These are phyloP conservation scores for Taphrina populina DNA, from an alignment of 1,139 yeast genomes.

Conservation along the genomic window DNA sequence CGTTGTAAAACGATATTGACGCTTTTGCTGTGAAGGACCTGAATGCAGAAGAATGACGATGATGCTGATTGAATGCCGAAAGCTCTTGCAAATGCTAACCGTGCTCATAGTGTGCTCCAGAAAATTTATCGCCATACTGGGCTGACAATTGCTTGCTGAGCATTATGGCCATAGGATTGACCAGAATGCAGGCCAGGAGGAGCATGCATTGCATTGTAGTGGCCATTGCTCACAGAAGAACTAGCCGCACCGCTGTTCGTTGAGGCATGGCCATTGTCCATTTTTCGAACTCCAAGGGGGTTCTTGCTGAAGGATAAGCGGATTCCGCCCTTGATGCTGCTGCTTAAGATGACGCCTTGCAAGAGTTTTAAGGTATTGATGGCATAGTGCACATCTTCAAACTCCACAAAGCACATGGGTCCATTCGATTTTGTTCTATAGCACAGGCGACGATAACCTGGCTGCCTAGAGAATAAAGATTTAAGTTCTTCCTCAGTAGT, in stretches of 20 bases:
- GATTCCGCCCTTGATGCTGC: conserved; percentile 81
- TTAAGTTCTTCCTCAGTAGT: conserved; percentile 92
- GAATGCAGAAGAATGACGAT: neutral
- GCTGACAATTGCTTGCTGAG: conserved; percentile 19
- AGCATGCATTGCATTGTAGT: conserved; percentile 26
- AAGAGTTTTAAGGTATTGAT: conserved; percentile 89
- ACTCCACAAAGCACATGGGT: conserved; percentile 99
- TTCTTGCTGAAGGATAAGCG: conserved; percentile 90
- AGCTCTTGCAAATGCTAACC: neutral
- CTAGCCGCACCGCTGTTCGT: conserved; percentile 8
- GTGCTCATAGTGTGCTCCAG: neutral
- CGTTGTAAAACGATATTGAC: neutral
- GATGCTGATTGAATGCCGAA: neutral
- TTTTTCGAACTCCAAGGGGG: conserved; percentile 82
- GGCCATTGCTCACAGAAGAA: conserved; percentile 4
- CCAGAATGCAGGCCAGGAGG: conserved; percentile 29
- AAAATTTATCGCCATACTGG: conserved; percentile 24
- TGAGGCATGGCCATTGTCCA: conserved; percentile 15
- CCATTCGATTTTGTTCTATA: conserved; percentile 71
- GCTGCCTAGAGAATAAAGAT: conserved; percentile 79
- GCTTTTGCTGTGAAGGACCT: neutral
- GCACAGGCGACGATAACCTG: conserved; percentile 87
- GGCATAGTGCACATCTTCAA: conserved; percentile 92
- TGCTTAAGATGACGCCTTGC: conserved; percentile 77
- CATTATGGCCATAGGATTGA: conserved; percentile 1